Evolutionary conservation across 1,284 basidiomycete genomes (phyloP).

Genomic region (Phellopilus nigrolimitatus): DNA sequence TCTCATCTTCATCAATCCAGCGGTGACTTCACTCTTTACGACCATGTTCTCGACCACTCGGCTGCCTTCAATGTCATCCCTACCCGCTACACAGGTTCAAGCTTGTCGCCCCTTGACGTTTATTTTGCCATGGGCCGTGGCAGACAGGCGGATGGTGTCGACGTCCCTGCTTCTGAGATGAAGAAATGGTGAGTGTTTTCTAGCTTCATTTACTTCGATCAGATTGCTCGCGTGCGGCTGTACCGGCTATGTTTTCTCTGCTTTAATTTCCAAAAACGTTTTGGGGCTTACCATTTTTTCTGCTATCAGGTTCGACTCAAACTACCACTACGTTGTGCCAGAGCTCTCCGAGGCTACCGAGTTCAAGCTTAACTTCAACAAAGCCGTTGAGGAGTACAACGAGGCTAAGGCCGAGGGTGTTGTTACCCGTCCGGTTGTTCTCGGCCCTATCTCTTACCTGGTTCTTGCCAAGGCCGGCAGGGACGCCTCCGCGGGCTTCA

Average conservation of each 20-base stretch:
- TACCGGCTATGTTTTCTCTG: no score
- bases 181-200: slow-evolving; percentile 81
- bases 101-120: slow-evolving; percentile 88
- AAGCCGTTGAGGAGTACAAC: slow-evolving; percentile 90
- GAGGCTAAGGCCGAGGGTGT: slow-evolving; percentile 93
- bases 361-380: slow-evolving; percentile 96
- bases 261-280: slow-evolving; percentile 14
- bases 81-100: slow-evolving; percentile 87
- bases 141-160: slow-evolving; percentile 90
- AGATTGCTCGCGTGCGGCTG: slow-evolving; percentile 1
- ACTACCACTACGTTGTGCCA: slow-evolving; percentile 99
- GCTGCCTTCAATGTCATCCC: slow-evolving; percentile 97
- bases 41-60: slow-evolving; percentile 98
- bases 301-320: slow-evolving; percentile 90
- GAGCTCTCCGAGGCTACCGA: slow-evolving; percentile 91
- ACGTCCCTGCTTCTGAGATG: slow-evolving; percentile 98
- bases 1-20: slow-evolving; percentile 39
- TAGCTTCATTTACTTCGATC: slow-evolving; percentile 10
- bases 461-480: slow-evolving; percentile 89
- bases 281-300: slow-evolving; percentile 2
- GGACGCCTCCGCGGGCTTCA: slow-evolving; percentile 81
- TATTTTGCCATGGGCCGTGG: slow-evolving; percentile 99
- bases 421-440: slow-evolving; percentile 90
- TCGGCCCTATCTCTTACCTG: slow-evolving; percentile 96
- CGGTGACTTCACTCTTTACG: slow-evolving; percentile 98